These are phyloP conservation scores for Apiospora pterosperma DNA, from an alignment of 2,329 filamentous ascomycete genomes.

Conservation along the genomic window DNA sequence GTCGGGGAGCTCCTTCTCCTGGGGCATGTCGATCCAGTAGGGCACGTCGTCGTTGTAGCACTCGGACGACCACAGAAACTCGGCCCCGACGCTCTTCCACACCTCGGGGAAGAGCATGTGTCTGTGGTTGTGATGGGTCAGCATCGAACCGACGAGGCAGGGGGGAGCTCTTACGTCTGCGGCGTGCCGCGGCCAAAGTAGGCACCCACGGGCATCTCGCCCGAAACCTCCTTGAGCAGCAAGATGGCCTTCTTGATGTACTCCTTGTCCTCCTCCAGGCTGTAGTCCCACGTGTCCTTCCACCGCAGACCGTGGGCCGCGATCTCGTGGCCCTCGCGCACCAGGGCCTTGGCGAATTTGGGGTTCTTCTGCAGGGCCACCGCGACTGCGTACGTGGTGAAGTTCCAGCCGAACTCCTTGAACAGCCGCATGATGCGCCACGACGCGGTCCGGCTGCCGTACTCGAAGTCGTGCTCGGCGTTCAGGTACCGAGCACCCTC, in stretches of 20 bases:
- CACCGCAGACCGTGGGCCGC: slow-evolving; percentile 38
- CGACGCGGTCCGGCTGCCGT: slow-evolving; percentile 20
- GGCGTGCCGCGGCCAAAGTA: slow-evolving; percentile 31
- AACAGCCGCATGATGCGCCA: slow-evolving; percentile 39
- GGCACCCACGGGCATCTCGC: slow-evolving; percentile 30
- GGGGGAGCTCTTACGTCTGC: slow-evolving; percentile 15
- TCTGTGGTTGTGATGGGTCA: background rate
- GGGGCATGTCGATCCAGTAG: slow-evolving; percentile 24
- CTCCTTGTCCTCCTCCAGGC: slow-evolving; percentile 31
- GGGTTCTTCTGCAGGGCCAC: slow-evolving; percentile 37
- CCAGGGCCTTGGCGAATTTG: slow-evolving; percentile 33
- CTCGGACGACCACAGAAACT: slow-evolving; percentile 25
- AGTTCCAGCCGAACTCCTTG: slow-evolving; percentile 37
- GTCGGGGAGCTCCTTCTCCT: slow-evolving; percentile 22
- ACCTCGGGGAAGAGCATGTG: slow-evolving; percentile 22
- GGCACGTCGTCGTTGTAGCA: slow-evolving; percentile 26
- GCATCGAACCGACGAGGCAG: background rate
- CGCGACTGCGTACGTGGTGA: slow-evolving; percentile 38
- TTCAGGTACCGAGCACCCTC: slow-evolving; percentile 18
- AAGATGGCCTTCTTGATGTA: slow-evolving; percentile 35
- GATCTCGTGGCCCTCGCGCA: slow-evolving; percentile 37
- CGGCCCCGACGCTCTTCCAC: slow-evolving; percentile 22
- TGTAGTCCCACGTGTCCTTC: slow-evolving; percentile 38
- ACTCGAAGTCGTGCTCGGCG: slow-evolving; percentile 22
- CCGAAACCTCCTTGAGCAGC: slow-evolving; percentile 28